A percentile compares a stretch with the other conserved stretches of the same genome.
These are phyloP conservation scores for Sporothrix variecibatus DNA, from an alignment of 2,329 filamentous ascomycete genomes.

Conservation along the genomic window DNA sequence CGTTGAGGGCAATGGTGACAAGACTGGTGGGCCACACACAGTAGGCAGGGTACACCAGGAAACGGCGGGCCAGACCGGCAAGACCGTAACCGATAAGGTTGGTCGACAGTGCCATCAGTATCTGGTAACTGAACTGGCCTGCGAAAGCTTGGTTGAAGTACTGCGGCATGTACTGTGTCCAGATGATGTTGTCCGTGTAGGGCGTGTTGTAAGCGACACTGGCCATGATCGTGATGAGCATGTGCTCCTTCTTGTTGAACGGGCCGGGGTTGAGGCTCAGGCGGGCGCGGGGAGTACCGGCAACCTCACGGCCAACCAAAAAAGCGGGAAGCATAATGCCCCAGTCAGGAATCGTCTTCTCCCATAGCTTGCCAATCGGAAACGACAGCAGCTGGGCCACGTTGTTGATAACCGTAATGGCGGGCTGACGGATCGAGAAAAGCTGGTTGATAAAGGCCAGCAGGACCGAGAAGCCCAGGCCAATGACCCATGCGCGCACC, in stretches of 20 bases:
- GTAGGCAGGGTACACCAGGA: conserved; percentile 54
- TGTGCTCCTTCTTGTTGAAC: conserved; percentile 62
- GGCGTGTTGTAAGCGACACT: conserved; percentile 51
- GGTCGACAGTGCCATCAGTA: conserved; percentile 52
- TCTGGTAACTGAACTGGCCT: conserved; percentile 51
- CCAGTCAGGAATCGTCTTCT: conserved; percentile 53
- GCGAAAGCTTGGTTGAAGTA: conserved; percentile 45
- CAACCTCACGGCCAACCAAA: conserved; percentile 43
- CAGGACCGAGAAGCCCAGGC: conserved; percentile 45
- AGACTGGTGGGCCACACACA: conserved; percentile 55
- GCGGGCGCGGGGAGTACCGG: conserved; percentile 30
- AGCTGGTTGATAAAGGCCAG: conserved; percentile 54
- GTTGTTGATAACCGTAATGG: conserved; percentile 56
- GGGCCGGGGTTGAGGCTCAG: conserved; percentile 57
- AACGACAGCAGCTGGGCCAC: conserved; percentile 60
- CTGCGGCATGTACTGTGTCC: conserved; percentile 44
- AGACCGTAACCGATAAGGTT: conserved; percentile 60
- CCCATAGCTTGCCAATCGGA: conserved; percentile 54
- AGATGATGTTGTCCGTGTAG: conserved; percentile 38
- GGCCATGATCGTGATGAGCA: conserved; percentile 62
- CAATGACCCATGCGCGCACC: conserved; percentile 58
- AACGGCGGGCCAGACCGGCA: conserved; percentile 52
- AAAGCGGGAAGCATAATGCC: conserved; percentile 42
- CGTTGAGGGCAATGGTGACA: conserved; percentile 50
- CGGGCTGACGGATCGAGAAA: conserved; percentile 56